Base-by-base conservation (phyloP, 805 yeast species). In the Lipomyces mesembrius region DNA sequence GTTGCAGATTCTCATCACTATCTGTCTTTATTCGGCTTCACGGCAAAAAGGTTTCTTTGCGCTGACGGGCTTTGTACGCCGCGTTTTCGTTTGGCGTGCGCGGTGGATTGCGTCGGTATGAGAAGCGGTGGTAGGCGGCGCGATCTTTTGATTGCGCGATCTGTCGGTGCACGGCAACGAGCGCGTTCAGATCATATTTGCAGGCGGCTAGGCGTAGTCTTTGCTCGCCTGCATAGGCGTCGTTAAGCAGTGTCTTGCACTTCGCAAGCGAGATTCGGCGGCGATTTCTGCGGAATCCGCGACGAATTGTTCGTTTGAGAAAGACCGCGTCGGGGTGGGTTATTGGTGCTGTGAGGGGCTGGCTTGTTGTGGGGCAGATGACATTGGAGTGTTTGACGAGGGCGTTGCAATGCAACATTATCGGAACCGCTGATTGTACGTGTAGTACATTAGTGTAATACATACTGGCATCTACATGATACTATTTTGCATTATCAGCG, bases 131-230 rank as follows among this genome's bases (percentile, higher is more conserved):
- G 25, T 11, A 54, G 57, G n/a, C 52, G 49, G 14, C 25, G 14
- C n/a, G 60, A n/a, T 35, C 22, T 11, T 8, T 17, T 32, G 27
- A 17, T 22, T 14, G 64, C n/a, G 32, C 25, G 29, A 22, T 46
- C 37, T n/a, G 22, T 22, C 17, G 34, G 22, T n/a, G 52, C 46
- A 29, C 17, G 22, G 29, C 8, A 14, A 9, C 17, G 14, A 57
- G 52, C 8, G 39, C 32, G 55, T 57, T 9, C 46, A 29, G 32
- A 37, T 17, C 32, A 39, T 59, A 3, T 32, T 27, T 7, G 39
- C 60, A 51, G 29, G 49, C 37, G 4, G 62, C 62, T 17, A 37
- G 51, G 11, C 65, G 61, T 14, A 62, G 37, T 12, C 27, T 11
- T 4, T 7, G 43, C 27, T 62, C 65, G 11, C 14, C 39, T 4